Conservation (phyloP, 805 yeast genomes). For the Candida alai region DNA sequence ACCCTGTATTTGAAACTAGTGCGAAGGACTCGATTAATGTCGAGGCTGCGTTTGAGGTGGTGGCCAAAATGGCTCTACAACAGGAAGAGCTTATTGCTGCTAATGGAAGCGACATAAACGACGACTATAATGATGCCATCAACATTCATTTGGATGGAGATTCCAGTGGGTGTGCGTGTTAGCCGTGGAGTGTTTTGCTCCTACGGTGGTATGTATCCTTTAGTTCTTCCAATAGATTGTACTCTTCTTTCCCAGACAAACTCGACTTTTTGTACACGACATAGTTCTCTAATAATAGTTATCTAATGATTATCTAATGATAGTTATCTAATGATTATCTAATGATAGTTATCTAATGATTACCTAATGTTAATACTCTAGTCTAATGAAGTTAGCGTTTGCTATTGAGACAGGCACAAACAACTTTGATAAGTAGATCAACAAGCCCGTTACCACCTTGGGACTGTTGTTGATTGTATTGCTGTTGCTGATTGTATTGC, state of each 20-base stretch:
- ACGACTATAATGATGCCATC: constrained; percentile 94
- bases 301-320: too few species aligned
- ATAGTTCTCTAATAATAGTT: too few species aligned
- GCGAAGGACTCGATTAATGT: constrained; percentile 96
- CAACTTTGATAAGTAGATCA: constrained; percentile 25
- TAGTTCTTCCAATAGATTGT: too few species aligned
- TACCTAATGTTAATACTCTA: background rate
- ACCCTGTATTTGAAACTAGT: constrained; percentile 93
- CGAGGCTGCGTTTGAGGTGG: constrained; percentile 92
- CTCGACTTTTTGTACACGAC: too few species aligned
- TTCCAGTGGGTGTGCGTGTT: constrained; percentile 72
- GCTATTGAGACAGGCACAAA: constrained; percentile 31
- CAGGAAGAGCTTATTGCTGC: constrained; percentile 92
- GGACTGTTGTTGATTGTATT: constrained; percentile 17
- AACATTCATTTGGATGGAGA: constrained; percentile 91
- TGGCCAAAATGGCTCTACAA: constrained; percentile 91
- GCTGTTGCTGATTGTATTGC: constrained; percentile 15
- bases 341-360: too few species aligned
- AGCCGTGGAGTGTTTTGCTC: too few species aligned
- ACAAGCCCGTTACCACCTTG: constrained; percentile 24
- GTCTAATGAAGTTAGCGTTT: too few species aligned
- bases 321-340: too few species aligned
- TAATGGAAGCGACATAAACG: constrained; percentile 50
- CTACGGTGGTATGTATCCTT: too few species aligned
- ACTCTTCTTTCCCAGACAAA: too few species aligned